Evolutionary conservation across 2,329 filamentous ascomycete species (phyloP).

Genomic region (Penicillium crustosum): DNA sequence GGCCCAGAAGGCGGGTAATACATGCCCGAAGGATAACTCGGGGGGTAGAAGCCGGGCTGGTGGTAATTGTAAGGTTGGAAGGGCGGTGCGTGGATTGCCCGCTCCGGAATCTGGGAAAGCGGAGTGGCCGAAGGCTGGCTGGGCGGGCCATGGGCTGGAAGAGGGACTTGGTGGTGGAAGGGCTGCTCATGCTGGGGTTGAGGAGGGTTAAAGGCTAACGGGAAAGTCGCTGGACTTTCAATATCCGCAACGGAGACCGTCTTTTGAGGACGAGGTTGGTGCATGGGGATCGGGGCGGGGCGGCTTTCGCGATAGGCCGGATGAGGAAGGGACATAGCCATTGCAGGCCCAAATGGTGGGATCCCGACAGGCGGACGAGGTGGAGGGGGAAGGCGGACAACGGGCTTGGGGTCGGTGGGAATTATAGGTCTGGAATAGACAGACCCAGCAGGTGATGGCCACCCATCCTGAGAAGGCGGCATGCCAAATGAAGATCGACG

Average conservation of each 20-base stretch:
- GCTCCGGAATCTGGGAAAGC: constrained; percentile 86
- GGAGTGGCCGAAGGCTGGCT: constrained; percentile 75
- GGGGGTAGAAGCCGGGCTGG: constrained; percentile 57
- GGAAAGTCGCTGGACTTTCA: constrained; percentile 71
- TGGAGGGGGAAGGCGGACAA: constrained; percentile 78
- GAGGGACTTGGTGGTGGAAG: constrained; percentile 91
- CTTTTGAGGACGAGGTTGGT: constrained; percentile 94
- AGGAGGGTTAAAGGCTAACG: constrained; percentile 58
- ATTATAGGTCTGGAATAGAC: constrained; percentile 67
- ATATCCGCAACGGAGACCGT: constrained; percentile 90
- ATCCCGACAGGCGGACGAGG: constrained; percentile 35
- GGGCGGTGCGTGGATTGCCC: constrained; percentile 83
- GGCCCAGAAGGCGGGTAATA: constrained; percentile 62
- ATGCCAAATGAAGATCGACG: constrained; percentile 76
- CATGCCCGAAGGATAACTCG: constrained; percentile 61
- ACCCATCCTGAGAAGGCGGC: constrained; percentile 66
- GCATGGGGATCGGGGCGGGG: constrained; percentile 69
- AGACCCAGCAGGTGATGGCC: constrained; percentile 79
- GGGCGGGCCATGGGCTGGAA: constrained; percentile 65
- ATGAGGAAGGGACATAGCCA: constrained; percentile 47
- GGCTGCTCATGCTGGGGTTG: constrained; percentile 73
- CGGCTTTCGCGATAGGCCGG: constrained; percentile 61
- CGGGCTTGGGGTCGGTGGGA: constrained; percentile 65
- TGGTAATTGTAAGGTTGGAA: constrained; percentile 76
- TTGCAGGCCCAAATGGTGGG: constrained; percentile 24